Base-by-base conservation (phyloP, 2,329 filamentous ascomycete species). In the Aspergillus cejpii region DNA sequence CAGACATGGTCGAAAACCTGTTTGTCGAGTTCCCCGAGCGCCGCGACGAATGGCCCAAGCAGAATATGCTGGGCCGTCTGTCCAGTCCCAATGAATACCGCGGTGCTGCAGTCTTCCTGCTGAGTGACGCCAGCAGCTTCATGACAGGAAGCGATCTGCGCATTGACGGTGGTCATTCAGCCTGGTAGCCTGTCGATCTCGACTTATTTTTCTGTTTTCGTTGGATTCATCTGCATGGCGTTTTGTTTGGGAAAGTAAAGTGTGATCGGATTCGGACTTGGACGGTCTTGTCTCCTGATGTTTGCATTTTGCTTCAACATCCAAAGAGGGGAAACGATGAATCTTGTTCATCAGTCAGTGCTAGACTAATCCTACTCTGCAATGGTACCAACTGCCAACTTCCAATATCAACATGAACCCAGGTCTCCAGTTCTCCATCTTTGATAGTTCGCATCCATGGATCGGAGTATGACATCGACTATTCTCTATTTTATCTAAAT, bases 31-130 rank as follows among this genome's bases (percentile, higher is more conserved):
- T 85, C 85, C 80, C 85, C 3, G 82, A 77, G 54, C 83, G 90
- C 63, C 92, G 91, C 64, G 89, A 62, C 6, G 77, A 82, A 48
- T 94, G 89, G 89, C 80, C 85, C 12, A 83, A 77, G 56, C 83
- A 91, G 67, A 94, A 94, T 67, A 92, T 94, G 87, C 74, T 94
- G 42, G 81, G 77, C 21, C 76, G 80, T 26, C 71, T 88, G 48
- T 85, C 82, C 59, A 69, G 67, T 17, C 83, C 84, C 0, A 72
- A 80, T 39, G 84, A 89, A 63, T 87, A 85, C 64, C 77, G 83
- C 39, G 83, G 71, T 5, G 70, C 70, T 1, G 69, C 70, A 1
- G 65, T 74, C 28, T 74, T 73, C 52, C 57, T 74, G 47, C 55
- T 74, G 24, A 72, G 69, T 45, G 70, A 74, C 49, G 72, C 71